A percentile compares a stretch with the other conserved stretches of the same genome.
These are phyloP conservation scores for Globisporangium radiosum DNA, from an alignment of 352 stramenopile species.

Conservation along the genomic window DNA sequence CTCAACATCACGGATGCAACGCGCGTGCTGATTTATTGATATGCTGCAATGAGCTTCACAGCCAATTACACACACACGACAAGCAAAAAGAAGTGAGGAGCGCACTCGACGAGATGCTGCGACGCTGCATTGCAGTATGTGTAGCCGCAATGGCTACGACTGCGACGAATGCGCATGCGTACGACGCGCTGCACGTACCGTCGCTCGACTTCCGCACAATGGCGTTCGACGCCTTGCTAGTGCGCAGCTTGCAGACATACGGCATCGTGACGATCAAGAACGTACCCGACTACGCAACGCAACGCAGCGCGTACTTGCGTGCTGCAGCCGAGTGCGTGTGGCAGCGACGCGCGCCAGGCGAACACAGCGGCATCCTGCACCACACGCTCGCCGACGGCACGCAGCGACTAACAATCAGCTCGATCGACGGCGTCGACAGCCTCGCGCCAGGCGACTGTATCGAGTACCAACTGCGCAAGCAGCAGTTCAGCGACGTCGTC, in stretches of 20 bases:
- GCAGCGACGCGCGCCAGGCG: not conserved
- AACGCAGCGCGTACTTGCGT: conserved; percentile 8
- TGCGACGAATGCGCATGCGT: not conserved
- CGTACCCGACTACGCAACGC: conserved; percentile 7
- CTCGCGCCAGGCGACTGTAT: conserved; percentile 3
- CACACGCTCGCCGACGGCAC: conserved; percentile 15
- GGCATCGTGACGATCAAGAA: conserved; percentile 12
- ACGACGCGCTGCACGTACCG: conserved; percentile 6
- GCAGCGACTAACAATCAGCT: conserved; percentile 15
- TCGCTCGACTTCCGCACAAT: conserved; percentile 9
- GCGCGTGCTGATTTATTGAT: too few species aligned
- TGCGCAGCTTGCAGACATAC: conserved; percentile 9
- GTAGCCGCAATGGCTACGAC: too few species aligned
- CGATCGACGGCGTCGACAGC: conserved; percentile 8
- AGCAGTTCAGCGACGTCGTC: conserved; percentile 12
- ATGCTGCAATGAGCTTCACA: too few species aligned
- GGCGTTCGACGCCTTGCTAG: conserved; percentile 1
- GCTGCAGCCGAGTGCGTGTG: conserved; percentile 8
- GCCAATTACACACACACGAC: not conserved
- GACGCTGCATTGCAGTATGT: not conserved
- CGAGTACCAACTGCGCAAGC: conserved; percentile 13
- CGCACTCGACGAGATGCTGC: not conserved
- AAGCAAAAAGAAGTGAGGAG: too few species aligned
- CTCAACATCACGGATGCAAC: too few species aligned
- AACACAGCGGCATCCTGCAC: conserved; percentile 6